A percentile compares a stretch with the other conserved stretches of the same genome.
Evolutionary conservation across 306 rosid species (phyloP).

Genomic region (Vigna nakashimae): DNA sequence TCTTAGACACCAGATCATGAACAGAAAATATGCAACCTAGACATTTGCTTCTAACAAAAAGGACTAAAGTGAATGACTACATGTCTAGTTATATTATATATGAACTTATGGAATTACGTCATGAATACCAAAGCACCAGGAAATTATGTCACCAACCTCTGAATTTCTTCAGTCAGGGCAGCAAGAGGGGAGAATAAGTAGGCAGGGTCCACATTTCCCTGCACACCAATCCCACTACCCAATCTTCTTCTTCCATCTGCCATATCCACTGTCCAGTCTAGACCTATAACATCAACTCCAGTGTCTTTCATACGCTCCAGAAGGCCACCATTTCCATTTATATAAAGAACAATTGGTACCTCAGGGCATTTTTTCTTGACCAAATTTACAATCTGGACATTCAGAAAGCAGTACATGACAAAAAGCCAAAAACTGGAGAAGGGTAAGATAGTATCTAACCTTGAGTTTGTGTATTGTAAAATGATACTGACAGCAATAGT

Average conservation of each 20-base stretch:
- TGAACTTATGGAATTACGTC: slow-evolving; percentile 15
- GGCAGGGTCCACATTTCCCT: slow-evolving; percentile 98
- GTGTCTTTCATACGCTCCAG: slow-evolving; percentile 93
- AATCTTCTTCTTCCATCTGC: slow-evolving; percentile 89
- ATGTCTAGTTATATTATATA: slow-evolving; percentile 16
- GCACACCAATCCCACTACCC: slow-evolving; percentile 80
- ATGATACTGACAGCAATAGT: not conserved
- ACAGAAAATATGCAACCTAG: slow-evolving; percentile 1
- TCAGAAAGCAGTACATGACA: slow-evolving; percentile 19
- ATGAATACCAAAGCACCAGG: slow-evolving; percentile 20
- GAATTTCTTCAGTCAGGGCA: slow-evolving; percentile 86
- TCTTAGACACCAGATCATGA: slow-evolving; percentile 3
- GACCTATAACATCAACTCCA: slow-evolving; percentile 92
- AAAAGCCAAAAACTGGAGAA: slow-evolving; percentile 14
- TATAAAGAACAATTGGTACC: slow-evolving; percentile 89
- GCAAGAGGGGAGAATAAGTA: slow-evolving; percentile 82
- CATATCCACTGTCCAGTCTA: slow-evolving; percentile 99
- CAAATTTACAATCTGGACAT: slow-evolving; percentile 74
- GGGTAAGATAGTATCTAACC: slow-evolving; percentile 12
- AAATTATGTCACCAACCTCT: slow-evolving; percentile 66
- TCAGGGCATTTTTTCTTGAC: slow-evolving; percentile 77
- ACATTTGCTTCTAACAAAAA: slow-evolving; percentile 16
- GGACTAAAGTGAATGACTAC: not conserved
- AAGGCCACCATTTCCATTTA: slow-evolving; percentile 95
- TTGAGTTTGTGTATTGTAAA: slow-evolving; percentile 14